Percentiles rank a stretch among this genome's conserved stretches.
Evolutionary conservation across 352 stramenopile species (phyloP).

Genomic region (Globisporangium orthogonon): DNA sequence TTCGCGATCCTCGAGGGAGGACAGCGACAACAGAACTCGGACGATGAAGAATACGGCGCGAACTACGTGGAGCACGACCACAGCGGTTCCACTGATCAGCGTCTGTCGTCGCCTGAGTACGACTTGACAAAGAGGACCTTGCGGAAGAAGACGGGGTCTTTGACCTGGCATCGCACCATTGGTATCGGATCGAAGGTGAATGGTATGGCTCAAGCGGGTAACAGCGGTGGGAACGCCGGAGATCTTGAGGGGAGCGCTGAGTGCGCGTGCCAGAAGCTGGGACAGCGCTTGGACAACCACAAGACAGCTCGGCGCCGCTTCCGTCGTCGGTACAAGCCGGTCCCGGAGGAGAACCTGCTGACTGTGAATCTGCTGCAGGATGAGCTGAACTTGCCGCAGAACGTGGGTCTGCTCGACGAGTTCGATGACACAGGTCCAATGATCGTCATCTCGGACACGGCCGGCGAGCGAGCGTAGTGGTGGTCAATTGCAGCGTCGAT

Average conservation of each 20-base stretch:
- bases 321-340: conserved; percentile 16
- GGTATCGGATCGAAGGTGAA: not conserved
- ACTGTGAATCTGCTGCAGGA: conserved; percentile 28
- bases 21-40: conserved; percentile 1
- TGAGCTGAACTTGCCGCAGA: conserved; percentile 3
- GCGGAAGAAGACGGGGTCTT: not conserved
- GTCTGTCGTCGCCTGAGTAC: not conserved
- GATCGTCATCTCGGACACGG: conserved; percentile 1
- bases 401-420: conserved; percentile 1
- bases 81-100: not conserved
- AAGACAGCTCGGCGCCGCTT: conserved; percentile 13
- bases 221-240: not conserved
- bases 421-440: not conserved
- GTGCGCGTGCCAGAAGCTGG: conserved; percentile 24
- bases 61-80: not conserved
- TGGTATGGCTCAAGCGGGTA: not conserved
- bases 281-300: conserved; percentile 22
- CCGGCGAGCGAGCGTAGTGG: not conserved
- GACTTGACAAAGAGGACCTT: not conserved
- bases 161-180: not conserved
- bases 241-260: conserved; percentile 6
- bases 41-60: not conserved
- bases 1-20: conserved; percentile 19
- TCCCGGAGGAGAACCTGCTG: conserved; percentile 21
- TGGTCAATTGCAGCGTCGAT: not conserved